phyloP scores from a whole-genome alignment of 2,329 filamentous ascomycete genomes.

The Nigrospora sphaerica region DNA sequence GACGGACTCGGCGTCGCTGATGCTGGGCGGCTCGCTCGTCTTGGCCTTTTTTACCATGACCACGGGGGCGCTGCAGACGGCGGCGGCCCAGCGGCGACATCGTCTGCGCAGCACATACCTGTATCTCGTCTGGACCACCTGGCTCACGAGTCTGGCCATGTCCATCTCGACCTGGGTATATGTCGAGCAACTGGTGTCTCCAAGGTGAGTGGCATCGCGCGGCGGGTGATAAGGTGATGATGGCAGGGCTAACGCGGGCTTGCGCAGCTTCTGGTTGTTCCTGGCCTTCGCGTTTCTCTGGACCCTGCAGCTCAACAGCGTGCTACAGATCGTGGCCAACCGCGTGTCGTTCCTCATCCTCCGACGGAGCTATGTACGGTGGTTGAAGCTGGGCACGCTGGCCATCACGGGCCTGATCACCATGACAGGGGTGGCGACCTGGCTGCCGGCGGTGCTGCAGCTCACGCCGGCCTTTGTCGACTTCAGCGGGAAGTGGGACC shows the following conservation, averaged over 20 bases:
- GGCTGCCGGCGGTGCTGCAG: neutral
- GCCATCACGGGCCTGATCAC: neutral
- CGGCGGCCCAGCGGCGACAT: neutral
- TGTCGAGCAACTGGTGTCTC: neutral
- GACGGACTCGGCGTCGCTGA: neutral
- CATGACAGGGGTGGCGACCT: neutral
- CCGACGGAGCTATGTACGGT: neutral
- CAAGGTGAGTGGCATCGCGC: neutral
- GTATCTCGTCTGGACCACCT: neutral
- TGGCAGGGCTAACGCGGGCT: neutral
- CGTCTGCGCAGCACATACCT: neutral
- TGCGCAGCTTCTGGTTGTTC: neutral
- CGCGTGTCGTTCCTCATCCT: neutral
- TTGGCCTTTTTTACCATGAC: neutral
- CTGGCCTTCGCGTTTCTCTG: neutral
- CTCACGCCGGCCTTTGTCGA: neutral
- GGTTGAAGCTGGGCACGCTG: neutral
- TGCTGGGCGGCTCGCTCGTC: neutral
- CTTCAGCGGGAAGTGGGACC: conserved; percentile 44
- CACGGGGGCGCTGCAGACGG: neutral
- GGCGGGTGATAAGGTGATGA: neutral
- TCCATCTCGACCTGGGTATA: neutral
- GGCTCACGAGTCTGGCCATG: neutral
- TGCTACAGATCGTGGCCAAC: conserved; percentile 1
- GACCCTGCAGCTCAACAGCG: neutral